Percentiles rank a stretch among this genome's conserved stretches.
Evolutionary conservation across 2,329 filamentous ascomycete species (phyloP).

Genomic region (Neonectria magnoliae): DNA sequence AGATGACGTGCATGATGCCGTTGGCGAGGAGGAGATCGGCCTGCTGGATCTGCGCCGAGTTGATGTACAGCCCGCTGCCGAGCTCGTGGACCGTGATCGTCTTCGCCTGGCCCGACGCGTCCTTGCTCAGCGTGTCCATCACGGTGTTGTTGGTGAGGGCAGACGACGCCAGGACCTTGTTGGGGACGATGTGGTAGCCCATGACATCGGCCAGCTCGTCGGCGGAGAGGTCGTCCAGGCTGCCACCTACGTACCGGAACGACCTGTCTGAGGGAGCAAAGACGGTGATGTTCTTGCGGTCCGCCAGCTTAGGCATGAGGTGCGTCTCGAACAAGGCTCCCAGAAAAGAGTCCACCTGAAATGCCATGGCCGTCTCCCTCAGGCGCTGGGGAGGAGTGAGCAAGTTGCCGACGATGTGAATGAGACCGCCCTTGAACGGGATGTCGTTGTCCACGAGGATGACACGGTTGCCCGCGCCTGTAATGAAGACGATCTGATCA

Average conservation of each 20-base stretch:
- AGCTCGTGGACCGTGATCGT: constrained; percentile 52
- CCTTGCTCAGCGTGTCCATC: constrained; percentile 48
- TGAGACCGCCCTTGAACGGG: constrained; percentile 57
- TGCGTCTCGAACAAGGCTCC: constrained; percentile 46
- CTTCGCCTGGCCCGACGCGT: constrained; percentile 53
- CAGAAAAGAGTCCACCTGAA: constrained; percentile 55
- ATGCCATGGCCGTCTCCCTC: constrained; percentile 61
- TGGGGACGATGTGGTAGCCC: constrained; percentile 72
- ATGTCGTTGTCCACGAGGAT: constrained; percentile 56
- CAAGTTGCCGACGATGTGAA: constrained; percentile 64
- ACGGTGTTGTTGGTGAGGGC: constrained; percentile 46
- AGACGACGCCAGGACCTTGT: constrained; percentile 62
- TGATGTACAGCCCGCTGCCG: constrained; percentile 59
- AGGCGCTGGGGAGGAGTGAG: constrained; percentile 58
- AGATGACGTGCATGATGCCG: constrained; percentile 67
- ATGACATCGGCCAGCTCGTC: constrained; percentile 63
- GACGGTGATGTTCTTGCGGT: constrained; percentile 62
- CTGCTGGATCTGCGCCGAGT: constrained; percentile 63
- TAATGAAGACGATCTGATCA: constrained; percentile 58
- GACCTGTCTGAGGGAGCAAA: constrained; percentile 72
- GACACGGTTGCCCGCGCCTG: constrained; percentile 57
- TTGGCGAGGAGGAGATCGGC: constrained; percentile 65
- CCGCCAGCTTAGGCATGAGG: constrained; percentile 54
- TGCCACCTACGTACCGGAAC: constrained; percentile 66
- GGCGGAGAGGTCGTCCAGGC: constrained; percentile 57